phyloP scores from a whole-genome alignment of 148 eudicot genomes.

The Dianthus caryophyllus region DNA sequence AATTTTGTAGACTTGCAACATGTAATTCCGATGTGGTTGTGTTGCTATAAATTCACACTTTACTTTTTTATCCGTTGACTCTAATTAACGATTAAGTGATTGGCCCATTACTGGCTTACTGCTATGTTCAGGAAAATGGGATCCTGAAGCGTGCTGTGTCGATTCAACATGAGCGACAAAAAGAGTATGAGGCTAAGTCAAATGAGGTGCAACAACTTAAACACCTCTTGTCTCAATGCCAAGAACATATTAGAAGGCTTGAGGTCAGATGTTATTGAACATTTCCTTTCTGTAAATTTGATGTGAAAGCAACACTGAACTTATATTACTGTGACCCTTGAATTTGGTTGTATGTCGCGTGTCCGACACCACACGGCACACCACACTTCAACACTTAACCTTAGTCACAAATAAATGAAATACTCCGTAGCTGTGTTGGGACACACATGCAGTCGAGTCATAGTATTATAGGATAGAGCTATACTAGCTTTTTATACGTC shows the following conservation, averaged over 20 bases:
- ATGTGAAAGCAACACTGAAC: neutral
- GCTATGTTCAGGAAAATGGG: conserved; percentile 47
- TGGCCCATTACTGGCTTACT: neutral
- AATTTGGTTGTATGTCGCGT: conserved; percentile 1
- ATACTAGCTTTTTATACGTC: neutral
- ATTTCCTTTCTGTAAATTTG: neutral
- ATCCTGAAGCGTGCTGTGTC: conserved; percentile 78
- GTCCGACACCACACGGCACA: no score
- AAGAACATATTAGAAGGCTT: conserved; percentile 72
- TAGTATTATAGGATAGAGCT: no score
- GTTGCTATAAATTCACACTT: conserved; percentile 4
- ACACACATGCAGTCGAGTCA: no score
- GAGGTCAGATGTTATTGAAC: conserved; percentile 48
- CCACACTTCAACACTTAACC: no score
- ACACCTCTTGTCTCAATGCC: conserved; percentile 74
- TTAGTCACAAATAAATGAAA: no score
- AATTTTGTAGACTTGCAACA: neutral
- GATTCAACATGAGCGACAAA: conserved; percentile 80
- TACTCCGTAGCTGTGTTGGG: no score
- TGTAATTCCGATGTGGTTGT: neutral
- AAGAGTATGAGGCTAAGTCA: conserved; percentile 61
- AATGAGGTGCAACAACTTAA: conserved; percentile 65
- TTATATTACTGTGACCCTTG: neutral
- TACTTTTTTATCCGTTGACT: neutral
- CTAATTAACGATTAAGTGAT: neutral